Evolutionary conservation across 2,329 filamentous ascomycete species (phyloP), one percentile per base, ranked within the genome.

Genomic region (Rutstroemia sydowiana): DNA sequence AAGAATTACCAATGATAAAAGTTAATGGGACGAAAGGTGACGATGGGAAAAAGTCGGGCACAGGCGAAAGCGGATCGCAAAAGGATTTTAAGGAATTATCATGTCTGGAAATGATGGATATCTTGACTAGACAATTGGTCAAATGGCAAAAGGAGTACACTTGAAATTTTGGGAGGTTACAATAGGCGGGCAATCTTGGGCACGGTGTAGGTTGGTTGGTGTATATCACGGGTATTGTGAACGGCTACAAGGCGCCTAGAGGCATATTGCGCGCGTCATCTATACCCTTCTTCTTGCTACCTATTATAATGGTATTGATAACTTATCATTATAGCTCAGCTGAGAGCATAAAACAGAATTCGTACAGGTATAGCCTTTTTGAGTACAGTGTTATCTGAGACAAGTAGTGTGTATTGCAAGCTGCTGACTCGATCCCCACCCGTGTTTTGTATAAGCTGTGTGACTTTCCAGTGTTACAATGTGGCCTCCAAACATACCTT

Each of bases 81-180:
- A 76, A 72, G 61, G 78, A 84, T 1, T 95, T 95, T 68, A 87
- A 84, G 60, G 79, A 85, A 8, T 73, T 95, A 57, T 87, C 75
- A 52, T 63, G 63, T 50, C 44, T 72, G 44, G 66, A 68, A 55
- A 70, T 70, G 55, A 64, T 73, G 57, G 70, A 71, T 54, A 53
- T 68, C 28, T 63, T 73, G 45, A 68, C 66, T 39, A 65, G 64
- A 53, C 68, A 69, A 51, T 59, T 73, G 30, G 58, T 68, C 18
- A 68, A 66, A 56, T 68, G 65, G 65, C 65, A 68, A 60, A 65
- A 65, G 51, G 59, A 66, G 55, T 66, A 63, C 57, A 55, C 59
- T 43, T 63, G 51, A 60, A 54, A 20, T 28, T 16, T 26, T 42
- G 14, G 40, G 40, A 16, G 20, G 40, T 36, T 34, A 45, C 13